A percentile compares a stretch with the other conserved stretches of the same genome.
phyloP scores from a whole-genome alignment of 1,139 yeast genomes.

The Kazachstania sp. region DNA sequence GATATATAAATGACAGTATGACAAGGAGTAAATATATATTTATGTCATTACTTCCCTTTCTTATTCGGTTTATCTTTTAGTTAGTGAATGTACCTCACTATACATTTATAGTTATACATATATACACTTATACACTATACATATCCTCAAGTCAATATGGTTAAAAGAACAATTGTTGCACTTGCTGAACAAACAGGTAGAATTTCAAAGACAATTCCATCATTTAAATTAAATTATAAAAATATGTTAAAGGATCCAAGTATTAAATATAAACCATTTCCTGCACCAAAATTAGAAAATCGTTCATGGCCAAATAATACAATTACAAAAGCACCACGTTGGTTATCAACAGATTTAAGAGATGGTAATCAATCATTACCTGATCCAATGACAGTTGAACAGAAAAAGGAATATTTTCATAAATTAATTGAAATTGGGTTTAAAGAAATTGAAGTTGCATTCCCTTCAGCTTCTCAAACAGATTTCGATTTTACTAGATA shows the following conservation, averaged over 20 bases:
- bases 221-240: slow-evolving; percentile 30
- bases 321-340: slow-evolving; percentile 78
- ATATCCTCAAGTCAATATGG: slow-evolving; percentile 8
- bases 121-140: too few species aligned
- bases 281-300: slow-evolving; percentile 57
- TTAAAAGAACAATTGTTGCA: slow-evolving; percentile 7
- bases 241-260: slow-evolving; percentile 68
- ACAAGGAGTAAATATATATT: too few species aligned
- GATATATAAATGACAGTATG: too few species aligned
- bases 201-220: slow-evolving; percentile 24
- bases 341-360: slow-evolving; percentile 92
- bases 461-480: slow-evolving; percentile 92
- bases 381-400: slow-evolving; percentile 89
- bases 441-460: slow-evolving; percentile 94
- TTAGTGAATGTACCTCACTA: not conserved
- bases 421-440: slow-evolving; percentile 85
- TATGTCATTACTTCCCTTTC: too few species aligned
- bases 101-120: not conserved
- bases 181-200: slow-evolving; percentile 13
- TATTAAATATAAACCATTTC: slow-evolving; percentile 61
- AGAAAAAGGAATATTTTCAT: slow-evolving; percentile 80
- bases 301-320: slow-evolving; percentile 83
- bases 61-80: too few species aligned
- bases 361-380: slow-evolving; percentile 98
- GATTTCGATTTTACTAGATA: slow-evolving; percentile 93